Evolutionary conservation across 768 basidiomycete genomes (phyloP).

Genomic region (Clitopilus hobsonii): DNA sequence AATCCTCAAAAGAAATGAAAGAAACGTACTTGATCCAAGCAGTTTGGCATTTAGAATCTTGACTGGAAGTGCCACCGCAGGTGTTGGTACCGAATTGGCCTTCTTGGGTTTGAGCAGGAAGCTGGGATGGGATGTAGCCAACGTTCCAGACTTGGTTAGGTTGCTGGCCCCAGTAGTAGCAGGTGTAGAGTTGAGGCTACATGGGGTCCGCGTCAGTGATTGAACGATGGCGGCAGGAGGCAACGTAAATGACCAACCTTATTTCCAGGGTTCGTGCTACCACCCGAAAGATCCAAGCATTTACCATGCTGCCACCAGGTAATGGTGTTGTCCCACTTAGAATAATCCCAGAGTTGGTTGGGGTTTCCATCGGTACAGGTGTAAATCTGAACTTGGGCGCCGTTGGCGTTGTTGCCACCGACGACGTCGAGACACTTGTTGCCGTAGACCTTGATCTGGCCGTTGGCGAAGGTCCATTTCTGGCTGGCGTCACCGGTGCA

Average conservation of each 20-base stretch:
- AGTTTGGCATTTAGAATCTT: conserved; percentile 67
- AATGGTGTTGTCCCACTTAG: conserved; percentile 34
- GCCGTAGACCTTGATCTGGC: conserved; percentile 37
- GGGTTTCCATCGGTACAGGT: conserved; percentile 34
- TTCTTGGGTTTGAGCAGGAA: conserved; percentile 47
- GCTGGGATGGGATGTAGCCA: conserved; percentile 36
- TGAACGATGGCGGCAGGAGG: too few relatives aligned
- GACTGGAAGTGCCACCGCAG: conserved; percentile 57
- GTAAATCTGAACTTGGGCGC: conserved; percentile 48
- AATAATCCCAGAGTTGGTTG: conserved; percentile 46
- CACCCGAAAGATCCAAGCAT: conserved; percentile 43
- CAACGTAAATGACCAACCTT: conserved; percentile 22
- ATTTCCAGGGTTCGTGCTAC: conserved; percentile 29
- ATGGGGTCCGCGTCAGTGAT: too few relatives aligned
- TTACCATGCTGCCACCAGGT: conserved; percentile 46
- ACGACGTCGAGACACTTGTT: conserved; percentile 49
- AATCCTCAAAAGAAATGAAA: not conserved
- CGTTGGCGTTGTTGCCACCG: conserved; percentile 34
- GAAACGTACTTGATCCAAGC: conserved; percentile 54
- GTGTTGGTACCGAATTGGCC: conserved; percentile 64
- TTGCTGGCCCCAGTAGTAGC: conserved; percentile 25
- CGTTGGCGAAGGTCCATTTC: conserved; percentile 42
- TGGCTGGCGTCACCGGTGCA: conserved; percentile 42
- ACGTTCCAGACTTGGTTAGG: conserved; percentile 51
- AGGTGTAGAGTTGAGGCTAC: conserved; percentile 47